Evolutionary conservation across 2,329 filamentous ascomycete species (phyloP), one percentile per base, ranked within the genome.

Genomic region (Fusarium chuoi): DNA sequence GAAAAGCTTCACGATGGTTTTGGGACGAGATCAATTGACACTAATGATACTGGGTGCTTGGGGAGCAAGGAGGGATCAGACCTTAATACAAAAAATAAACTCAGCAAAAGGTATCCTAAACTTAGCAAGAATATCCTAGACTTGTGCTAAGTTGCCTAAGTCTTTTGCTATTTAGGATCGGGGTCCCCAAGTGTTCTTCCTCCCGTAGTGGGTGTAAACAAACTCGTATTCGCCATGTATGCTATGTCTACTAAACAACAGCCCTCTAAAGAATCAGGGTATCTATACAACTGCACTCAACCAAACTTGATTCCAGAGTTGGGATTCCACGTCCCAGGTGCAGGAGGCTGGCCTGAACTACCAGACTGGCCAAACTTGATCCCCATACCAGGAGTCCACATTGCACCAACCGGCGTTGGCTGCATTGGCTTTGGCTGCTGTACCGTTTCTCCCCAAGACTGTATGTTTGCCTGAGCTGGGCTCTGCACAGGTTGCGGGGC

Each of bases 301-400:
- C 85, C 85, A 81, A 91, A 91, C 60, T 87, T 85, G 72, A 92
- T 87, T 7, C 89, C 89, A 44, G 85, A 84, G 48, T 80, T 86
- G 3, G 89, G 88, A 74, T 91, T 89, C 90, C 90, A 92, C 3
- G 85, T 87, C 41, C 87, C 85, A 4, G 78, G 78, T 6, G 77
- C 58, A 42, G 72, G 73, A 65, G 71, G 71, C 62, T 77, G 75
- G 24, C 75, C 79, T 36, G 77, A 78, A 44, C 77, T 45, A 24
- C 77, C 61, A n/a, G 61, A 71, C 22, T 84, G 87, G 2, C 89
- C 89, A 81, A 98, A 97, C 65, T 91, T 91, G 77, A 97, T 96
- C 0, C 92, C 93, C 86, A 94, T 91, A 5, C 92, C 91, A 1
- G 94, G 94, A 62, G 90, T 91, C 95, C 95, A 98, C 80, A 81